Conservation (phyloP, 2,329 filamentous ascomycete genomes). For the Acephala macrosclerotiorum region DNA sequence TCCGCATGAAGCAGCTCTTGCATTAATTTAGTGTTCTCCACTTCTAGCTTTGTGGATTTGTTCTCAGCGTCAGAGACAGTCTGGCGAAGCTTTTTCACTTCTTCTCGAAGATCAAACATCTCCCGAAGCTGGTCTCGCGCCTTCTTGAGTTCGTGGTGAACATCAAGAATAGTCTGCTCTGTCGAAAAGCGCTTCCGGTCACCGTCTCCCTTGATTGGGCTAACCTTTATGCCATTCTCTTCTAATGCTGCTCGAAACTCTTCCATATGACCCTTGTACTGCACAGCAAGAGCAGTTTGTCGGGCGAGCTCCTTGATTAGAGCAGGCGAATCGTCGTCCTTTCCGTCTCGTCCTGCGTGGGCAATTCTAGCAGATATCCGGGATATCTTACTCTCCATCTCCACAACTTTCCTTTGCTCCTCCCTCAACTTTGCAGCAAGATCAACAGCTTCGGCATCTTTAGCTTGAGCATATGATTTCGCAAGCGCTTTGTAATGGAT, state of each 20-base stretch:
- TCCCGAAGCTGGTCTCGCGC: conserved; percentile 62
- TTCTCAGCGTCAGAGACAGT: conserved; percentile 56
- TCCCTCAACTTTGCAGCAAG: conserved; percentile 71
- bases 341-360: conserved; percentile 46
- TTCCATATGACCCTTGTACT: conserved; percentile 66
- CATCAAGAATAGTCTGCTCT: conserved; percentile 59
- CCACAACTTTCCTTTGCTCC: conserved; percentile 69
- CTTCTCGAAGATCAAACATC: conserved; percentile 57
- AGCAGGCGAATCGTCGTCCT: conserved; percentile 54
- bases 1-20: conserved; percentile 40
- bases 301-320: conserved; percentile 61
- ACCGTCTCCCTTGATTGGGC: conserved; percentile 36
- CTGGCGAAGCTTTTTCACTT: conserved; percentile 59
- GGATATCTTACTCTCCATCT: conserved; percentile 68
- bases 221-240: conserved; percentile 44
- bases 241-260: conserved; percentile 62
- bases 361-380: conserved; percentile 66
- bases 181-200: conserved; percentile 49
- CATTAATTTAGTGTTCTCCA: conserved; percentile 42
- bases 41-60: conserved; percentile 36
- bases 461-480: conserved; percentile 80
- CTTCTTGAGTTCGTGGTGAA: conserved; percentile 60
- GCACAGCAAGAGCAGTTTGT: conserved; percentile 63
- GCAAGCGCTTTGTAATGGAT: conserved; percentile 82
- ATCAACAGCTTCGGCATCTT: conserved; percentile 74